These are phyloP conservation scores for Cystobasidium onofrii DNA, from an alignment of 768 basidiomycete species.

Conservation along the genomic window DNA sequence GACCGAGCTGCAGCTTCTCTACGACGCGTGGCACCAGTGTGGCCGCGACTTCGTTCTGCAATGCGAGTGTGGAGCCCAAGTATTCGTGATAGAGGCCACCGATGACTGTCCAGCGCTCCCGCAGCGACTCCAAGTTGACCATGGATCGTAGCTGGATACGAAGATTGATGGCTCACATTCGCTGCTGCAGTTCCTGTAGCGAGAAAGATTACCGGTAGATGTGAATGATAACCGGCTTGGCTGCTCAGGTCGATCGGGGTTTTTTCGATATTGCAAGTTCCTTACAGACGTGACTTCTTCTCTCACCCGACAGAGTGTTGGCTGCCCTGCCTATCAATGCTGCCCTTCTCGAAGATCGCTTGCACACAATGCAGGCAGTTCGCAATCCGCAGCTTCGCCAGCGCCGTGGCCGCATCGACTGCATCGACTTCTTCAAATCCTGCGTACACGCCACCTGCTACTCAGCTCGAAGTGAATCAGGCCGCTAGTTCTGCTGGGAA, in stretches of 20 bases:
- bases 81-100: conserved; percentile 33
- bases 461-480: neutral
- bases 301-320: no score
- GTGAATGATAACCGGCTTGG: neutral
- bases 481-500: no score
- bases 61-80: conserved; percentile 8
- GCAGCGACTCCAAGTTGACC: conserved; percentile 35
- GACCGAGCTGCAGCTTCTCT: neutral
- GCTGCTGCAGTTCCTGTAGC: neutral
- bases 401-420: neutral
- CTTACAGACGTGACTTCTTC: no score
- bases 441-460: neutral
- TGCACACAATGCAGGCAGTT: neutral
- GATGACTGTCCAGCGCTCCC: conserved; percentile 33
- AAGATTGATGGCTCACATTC: neutral
- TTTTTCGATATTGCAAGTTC: neutral
- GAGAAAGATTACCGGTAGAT: neutral
- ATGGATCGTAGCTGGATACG: neutral
- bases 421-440: neutral
- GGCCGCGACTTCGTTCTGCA: conserved; percentile 23
- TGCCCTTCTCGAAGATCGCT: neutral
- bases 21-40: neutral
- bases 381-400: conserved; percentile 9
- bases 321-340: neutral
- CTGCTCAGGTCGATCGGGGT: no score